phyloP scores from a whole-genome alignment of 495 filamentous ascomycete species.

The Talaromyces trachyspermus region DNA sequence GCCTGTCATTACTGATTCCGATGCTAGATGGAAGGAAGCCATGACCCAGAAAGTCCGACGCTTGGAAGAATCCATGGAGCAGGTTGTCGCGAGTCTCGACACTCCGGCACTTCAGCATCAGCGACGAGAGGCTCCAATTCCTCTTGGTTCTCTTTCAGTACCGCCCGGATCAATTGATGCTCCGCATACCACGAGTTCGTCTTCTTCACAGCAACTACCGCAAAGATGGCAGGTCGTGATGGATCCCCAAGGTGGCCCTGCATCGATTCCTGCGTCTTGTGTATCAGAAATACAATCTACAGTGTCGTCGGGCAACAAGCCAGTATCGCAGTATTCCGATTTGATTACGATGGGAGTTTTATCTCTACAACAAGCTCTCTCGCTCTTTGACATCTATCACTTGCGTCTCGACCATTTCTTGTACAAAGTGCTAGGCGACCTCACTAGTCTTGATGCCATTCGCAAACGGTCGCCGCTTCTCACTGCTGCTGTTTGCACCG shows the following conservation, averaged over 20 bases:
- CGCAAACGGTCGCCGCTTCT: constrained; percentile 22
- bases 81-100: constrained; percentile 17
- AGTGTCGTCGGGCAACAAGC: constrained; percentile 7
- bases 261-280: constrained; percentile 25
- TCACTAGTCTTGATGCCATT: constrained; percentile 19
- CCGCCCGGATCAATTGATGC: neutral
- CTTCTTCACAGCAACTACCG: neutral
- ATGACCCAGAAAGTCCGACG: constrained; percentile 17
- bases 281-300: constrained; percentile 15
- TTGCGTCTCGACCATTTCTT: constrained; percentile 28
- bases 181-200: neutral
- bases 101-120: constrained; percentile 16
- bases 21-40: constrained; percentile 25
- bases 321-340: constrained; percentile 11
- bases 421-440: constrained; percentile 28
- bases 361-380: constrained; percentile 15
- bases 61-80: constrained; percentile 19
- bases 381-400: constrained; percentile 23
- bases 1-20: neutral
- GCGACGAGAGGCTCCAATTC: neutral
- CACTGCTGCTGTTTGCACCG: constrained; percentile 24
- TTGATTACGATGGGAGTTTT: constrained; percentile 17
- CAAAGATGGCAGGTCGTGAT: constrained; percentile 16
- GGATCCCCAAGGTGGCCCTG: constrained; percentile 20
- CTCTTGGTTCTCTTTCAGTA: neutral